Evolutionary conservation across 2,329 filamentous ascomycete genomes (phyloP), one percentile per base, ranked within the genome.

Genomic region (Dothiorella sarmentorum): DNA sequence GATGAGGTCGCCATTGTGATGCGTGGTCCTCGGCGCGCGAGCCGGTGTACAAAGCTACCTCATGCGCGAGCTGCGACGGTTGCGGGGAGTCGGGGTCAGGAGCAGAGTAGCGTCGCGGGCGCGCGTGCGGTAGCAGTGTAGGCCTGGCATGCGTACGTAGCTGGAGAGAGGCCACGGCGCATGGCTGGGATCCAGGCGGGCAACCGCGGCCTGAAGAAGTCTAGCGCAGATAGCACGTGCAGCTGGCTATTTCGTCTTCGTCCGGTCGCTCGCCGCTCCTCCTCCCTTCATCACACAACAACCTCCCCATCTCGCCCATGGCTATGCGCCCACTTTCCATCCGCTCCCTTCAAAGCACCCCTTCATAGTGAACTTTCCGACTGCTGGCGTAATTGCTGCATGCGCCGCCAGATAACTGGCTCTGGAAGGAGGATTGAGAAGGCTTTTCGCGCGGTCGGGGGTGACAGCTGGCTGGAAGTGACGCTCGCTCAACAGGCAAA

Each of bases 1-100:
- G 44, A 58, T 15, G 44, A 17, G 57, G 40, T 52, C 20, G 81
- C 80, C 83, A 86, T 86, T 64, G 63, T 74, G 70, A 26, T 17
- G n/a, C 29, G 37, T 24, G 53, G 37, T 38, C 55, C 66, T 68
- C 68, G 65, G 68, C 44, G 43, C 52, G 56, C 62, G 68, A 70
- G 68, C 67, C 66, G 45, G 44, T 35, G 35, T 24, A 29, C 31
- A 51, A 35, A 22, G 43, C 31, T 57, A 49, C 59, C 53, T 58
- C 58, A 62, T 61, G 55, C 51, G 59, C 58, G 45, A 56, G 33
- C 15, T n/a, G 37, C 37, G 38, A 20, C 29, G 31, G 29, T 31
- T 11, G 47, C 22, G 29, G 26, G 26, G 15, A 17, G 15, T 27
- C 18, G 31, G 31, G 49, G 42, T 43, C 26, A 44, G 22, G 24